Evolutionary conservation across 441 rosid species (phyloP).

Genomic region (Euphorbia schlechtendalii): DNA sequence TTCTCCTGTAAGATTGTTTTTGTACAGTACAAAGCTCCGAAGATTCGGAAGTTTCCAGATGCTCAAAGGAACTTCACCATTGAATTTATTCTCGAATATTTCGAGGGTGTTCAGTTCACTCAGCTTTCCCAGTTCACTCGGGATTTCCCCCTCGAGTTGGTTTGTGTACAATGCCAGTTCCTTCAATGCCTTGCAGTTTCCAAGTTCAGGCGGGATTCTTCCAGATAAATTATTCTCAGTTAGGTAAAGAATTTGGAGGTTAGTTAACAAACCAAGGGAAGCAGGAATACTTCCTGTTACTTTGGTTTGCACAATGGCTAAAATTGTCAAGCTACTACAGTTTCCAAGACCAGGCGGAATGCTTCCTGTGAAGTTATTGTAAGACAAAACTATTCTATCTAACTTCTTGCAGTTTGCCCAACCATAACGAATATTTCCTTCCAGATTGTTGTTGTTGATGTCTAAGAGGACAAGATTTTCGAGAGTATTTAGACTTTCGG

Average conservation of each 20-base stretch:
- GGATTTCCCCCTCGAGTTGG: conserved; percentile 65
- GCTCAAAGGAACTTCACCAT: conserved; percentile 57
- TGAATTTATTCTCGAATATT: conserved; percentile 45
- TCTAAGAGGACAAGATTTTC: not conserved
- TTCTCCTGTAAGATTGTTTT: conserved; percentile 58
- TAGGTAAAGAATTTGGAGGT: conserved; percentile 39
- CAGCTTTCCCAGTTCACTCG: conserved; percentile 44
- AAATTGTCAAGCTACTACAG: conserved; percentile 40
- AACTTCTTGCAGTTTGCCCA: conserved; percentile 40
- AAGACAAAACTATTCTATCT: conserved; percentile 39
- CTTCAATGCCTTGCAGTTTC: conserved; percentile 53
- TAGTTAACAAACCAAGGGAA: conserved; percentile 44
- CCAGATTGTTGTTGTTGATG: conserved; percentile 33
- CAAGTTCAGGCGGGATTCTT: conserved; percentile 57
- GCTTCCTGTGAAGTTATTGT: conserved; percentile 44
- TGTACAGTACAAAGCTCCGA: conserved; percentile 32
- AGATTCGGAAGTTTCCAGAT: conserved; percentile 68
- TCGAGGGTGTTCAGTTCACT: conserved; percentile 37
- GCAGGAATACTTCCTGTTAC: conserved; percentile 61
- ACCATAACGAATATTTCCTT: conserved; percentile 43
- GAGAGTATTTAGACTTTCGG: conserved; percentile 24
- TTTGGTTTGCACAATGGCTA: conserved; percentile 30
- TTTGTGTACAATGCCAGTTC: conserved; percentile 35
- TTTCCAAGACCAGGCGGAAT: conserved; percentile 51
- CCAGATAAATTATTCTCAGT: conserved; percentile 54